Evolutionary conservation across 441 rosid genomes (phyloP).

Genomic region (Eutrema salsugineum): DNA sequence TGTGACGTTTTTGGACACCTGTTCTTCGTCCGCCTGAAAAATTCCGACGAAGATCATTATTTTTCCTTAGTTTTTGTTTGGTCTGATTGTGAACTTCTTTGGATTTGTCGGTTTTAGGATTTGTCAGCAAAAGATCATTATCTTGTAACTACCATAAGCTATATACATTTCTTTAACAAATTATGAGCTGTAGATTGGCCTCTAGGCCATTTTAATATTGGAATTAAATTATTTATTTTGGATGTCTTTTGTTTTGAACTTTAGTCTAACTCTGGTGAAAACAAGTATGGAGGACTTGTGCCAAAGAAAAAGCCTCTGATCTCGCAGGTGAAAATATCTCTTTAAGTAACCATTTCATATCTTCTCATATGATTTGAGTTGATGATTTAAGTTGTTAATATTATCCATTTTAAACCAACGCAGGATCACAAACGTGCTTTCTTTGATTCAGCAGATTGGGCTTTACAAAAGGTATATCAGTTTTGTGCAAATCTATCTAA

Average conservation of each 20-base stretch:
- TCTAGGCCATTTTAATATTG: neutral
- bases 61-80: too few relatives aligned
- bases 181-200: neutral
- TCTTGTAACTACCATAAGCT: neutral
- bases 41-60: too few relatives aligned
- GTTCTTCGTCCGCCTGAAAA: neutral
- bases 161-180: neutral
- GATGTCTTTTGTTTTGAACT: neutral
- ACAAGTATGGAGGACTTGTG: slow-evolving; percentile 64
- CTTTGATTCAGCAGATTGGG: slow-evolving; percentile 95
- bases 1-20: neutral
- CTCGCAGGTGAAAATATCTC: slow-evolving; percentile 44
- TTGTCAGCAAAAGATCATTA: neutral
- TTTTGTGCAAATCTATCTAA: neutral
- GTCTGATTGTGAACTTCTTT: neutral
- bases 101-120: neutral
- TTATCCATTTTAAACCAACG: neutral
- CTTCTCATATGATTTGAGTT: neutral
- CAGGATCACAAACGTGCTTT: slow-evolving; percentile 78
- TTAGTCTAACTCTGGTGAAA: slow-evolving; percentile 19
- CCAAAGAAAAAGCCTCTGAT: slow-evolving; percentile 87
- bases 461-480: slow-evolving; percentile 59
- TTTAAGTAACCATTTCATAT: neutral
- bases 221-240: neutral
- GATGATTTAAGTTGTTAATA: neutral